Conservation (phyloP, 805 yeast genomes). For the Yamadazyma sp. region DNA sequence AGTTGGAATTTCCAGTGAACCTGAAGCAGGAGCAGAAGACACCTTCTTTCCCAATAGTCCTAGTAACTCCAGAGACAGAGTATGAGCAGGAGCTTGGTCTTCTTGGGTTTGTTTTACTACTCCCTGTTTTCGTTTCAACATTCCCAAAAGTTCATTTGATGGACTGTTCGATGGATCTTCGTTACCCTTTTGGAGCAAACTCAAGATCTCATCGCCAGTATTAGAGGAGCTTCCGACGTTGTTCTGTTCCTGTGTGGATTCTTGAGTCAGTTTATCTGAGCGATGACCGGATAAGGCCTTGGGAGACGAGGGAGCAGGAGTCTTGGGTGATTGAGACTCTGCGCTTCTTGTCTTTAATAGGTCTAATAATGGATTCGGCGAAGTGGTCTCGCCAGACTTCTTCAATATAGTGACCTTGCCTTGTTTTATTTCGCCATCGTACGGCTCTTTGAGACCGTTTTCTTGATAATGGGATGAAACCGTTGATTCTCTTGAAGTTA, state of each 20-base stretch:
- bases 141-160: slow-evolving; percentile 20
- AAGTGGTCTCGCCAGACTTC: slow-evolving; percentile 17
- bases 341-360: slow-evolving; percentile 3
- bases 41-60: slow-evolving; percentile 1
- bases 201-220: slow-evolving; percentile 15
- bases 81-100: not conserved
- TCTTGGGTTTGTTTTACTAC: slow-evolving; percentile 4
- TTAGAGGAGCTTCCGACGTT: too few species aligned
- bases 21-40: too few species aligned
- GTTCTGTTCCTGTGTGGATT: not conserved
- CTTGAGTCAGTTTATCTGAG: not conserved
- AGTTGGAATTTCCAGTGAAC: too few species aligned
- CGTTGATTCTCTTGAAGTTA: slow-evolving; percentile 28
- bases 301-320: slow-evolving; percentile 6
- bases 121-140: too few species aligned
- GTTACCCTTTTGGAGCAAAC: slow-evolving; percentile 10
- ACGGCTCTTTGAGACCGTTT: slow-evolving; percentile 13
- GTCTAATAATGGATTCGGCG: slow-evolving; percentile 9
- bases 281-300: not conserved
- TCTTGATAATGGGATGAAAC: too few species aligned
- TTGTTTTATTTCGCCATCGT: slow-evolving; percentile 13
- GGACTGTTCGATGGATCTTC: slow-evolving; percentile 5
- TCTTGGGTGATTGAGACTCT: not conserved
- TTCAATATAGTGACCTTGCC: slow-evolving; percentile 32
- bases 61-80: slow-evolving; percentile 3